Base-by-base conservation (phyloP, 441 rosid species). In the Gossypium trilobum region DNA sequence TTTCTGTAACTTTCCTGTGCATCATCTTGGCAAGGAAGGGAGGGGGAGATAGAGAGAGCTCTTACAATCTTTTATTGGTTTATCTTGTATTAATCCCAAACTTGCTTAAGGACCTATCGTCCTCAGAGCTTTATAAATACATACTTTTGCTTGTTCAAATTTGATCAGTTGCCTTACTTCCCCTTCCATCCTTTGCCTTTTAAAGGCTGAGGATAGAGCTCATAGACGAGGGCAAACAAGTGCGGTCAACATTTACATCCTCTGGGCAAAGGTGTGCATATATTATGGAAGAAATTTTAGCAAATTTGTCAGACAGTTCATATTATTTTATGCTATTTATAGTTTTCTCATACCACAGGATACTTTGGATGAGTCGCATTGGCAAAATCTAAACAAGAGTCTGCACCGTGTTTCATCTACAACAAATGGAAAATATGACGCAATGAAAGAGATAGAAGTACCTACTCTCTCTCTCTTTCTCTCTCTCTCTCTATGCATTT, bases 151-250 rank as follows among this genome's bases (percentile, higher is more conserved):
- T 52, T 52, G 36, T 31, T 31, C 36, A 31, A 31, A 31, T 31
- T 31, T 31, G 51, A 46, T 46, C 51, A 10, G 51, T 46, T 46
- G 4, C 58, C 65, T 70, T 27, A 42, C 52, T 22, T 57, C 51
- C 36, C 17, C 51, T n/a, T 48, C 14, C 46, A 57, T 68, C 68
- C 48, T 79, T 79, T 23, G 19, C 62, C 70, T 80, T 78, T 78
- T 81, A 74, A 80, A 94, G 99, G 99, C 97, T 55, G 99, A 90
- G 85, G 96, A 91, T 76, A 88, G 97, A 89, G 97, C 94, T 77
- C 97, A 92, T 75, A 83, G 99, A 83, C 86, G 87, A 76, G 99
- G 99, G 66, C 99, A 94, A 76, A 89, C 81, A 68, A 84, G 81
- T 82, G 91, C 97, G 0, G 96, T 94, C 74, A 94, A 92, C 77